Evolutionary conservation across 495 filamentous ascomycete species (phyloP), one percentile per base, ranked within the genome.

Genomic region (Talaromyces trachyspermus): DNA sequence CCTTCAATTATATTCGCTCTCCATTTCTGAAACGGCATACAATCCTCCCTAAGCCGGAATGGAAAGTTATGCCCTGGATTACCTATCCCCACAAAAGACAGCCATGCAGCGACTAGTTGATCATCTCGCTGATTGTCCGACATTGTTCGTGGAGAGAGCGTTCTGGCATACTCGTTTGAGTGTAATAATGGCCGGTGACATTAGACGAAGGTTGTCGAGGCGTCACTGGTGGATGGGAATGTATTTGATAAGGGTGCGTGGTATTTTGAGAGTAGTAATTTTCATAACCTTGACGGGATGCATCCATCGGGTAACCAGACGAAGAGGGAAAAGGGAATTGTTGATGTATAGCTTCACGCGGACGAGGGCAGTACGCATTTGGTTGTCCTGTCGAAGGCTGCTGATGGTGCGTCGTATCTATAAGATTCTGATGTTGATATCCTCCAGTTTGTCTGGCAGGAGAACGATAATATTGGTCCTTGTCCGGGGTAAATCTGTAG

Each of bases 101-200:
- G 29, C 20, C 6, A 46, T 46, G 19, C 43, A 46, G 11, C 19
- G 29, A 35, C 20, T 46, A 12, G 32, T 46, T 35, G 43, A 46
- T 17, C n/a, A 14, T 35, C 22, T 46, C 3, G 32, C 29, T 6
- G 43, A 46, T 25, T 46, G 27, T 37, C 43, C 43, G n/a, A 18
- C 4, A 2, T 18, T 46, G 5, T 46, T 46, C 20, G 30, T 46
- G 29, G 27, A 46, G 24, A 23, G 24, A 14, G 43, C n/a, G n/a
- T n/a, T n/a, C 35, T 17, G 11, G 23, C 6, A 37, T 46, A 24
- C 20, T n/a, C 1, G 12, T 22, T 10, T 7, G 19, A 37, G 19
- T 15, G 6, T 18, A 14, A 14, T 7, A 11, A 8, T 14, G 14
- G 8, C 4, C 6, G 12, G 27, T 7, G 7, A 30, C 6, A 30